Evolutionary conservation across 306 rosid species (phyloP), one percentile per base, ranked within the genome.

Genomic region (Morella rubra): DNA sequence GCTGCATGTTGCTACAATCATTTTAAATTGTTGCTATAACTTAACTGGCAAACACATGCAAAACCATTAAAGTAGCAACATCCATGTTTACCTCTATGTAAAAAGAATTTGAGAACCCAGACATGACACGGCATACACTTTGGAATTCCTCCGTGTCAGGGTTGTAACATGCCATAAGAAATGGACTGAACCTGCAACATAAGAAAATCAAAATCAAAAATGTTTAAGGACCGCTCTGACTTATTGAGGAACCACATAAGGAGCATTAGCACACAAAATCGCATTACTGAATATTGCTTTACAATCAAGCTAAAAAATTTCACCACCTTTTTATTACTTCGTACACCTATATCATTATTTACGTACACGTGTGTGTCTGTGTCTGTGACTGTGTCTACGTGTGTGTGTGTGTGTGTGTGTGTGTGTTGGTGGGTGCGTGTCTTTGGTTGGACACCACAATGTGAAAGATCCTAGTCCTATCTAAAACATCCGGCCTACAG

Each of bases 91-190:
- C 98, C 97, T 91, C 93, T 3, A 53, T 58, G 75, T 93, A 93
- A 84, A 93, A 93, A 50, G 92, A 82, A 85, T 93, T 97, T 22
- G 97, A 79, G 84, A 93, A 91, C 68, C 98, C 98, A 20, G 98
- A 93, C 96, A 91, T 93, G 81, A 93, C 98, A 10, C 97, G 97
- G 80, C 98, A 93, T 65, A 93, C 93, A 6, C 98, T 93, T 86
- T 93, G 96, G 75, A 88, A 91, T 78, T 93, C 97, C 77, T 91
- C 96, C 19, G 90, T 91, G 72, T 91, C 98, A 54, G 96, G 93
- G 79, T 88, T 84, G 76, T 83, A 91, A 81, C 98, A 93, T 45
- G 98, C 97, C 98, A 93, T 84, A 41, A 93, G 96, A 90, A 93
- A 93, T 69, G 98, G 98, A 81, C 97, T 93, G 77, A 83, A 91